These are phyloP conservation scores for Fraxinus nigra DNA, from an alignment of 305 asterid species.

Conservation along the genomic window DNA sequence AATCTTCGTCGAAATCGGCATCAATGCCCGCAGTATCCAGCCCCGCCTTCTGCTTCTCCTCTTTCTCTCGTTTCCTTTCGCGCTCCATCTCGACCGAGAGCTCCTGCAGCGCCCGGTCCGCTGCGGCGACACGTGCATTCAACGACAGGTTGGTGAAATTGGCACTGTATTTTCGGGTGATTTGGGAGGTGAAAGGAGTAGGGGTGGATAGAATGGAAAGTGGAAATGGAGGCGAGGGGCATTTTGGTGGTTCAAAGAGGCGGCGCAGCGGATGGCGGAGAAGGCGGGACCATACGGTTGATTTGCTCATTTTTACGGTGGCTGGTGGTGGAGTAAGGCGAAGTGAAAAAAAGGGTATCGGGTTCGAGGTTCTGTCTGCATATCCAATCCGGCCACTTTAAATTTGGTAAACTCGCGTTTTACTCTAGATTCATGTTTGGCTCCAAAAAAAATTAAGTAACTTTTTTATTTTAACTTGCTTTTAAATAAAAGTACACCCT, in stretches of 20 bases:
- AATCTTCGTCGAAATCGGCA: constrained; percentile 55
- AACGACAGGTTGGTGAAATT: constrained; percentile 13
- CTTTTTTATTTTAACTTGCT: background rate
- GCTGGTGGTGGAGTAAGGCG: background rate
- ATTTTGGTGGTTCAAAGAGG: background rate
- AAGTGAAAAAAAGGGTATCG: constrained; percentile 2
- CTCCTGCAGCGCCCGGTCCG: constrained; percentile 37
- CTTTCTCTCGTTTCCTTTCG: constrained; percentile 50
- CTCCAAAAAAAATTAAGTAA: background rate
- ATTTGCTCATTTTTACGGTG: constrained; percentile 32
- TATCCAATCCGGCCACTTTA: background rate
- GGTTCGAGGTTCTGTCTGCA: constrained; percentile 29
- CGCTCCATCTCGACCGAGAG: constrained; percentile 29
- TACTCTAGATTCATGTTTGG: background rate
- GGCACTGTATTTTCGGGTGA: constrained; percentile 30
- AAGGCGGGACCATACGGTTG: constrained; percentile 31
- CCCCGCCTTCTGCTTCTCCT: constrained; percentile 52
- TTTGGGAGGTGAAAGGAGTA: constrained; percentile 19
- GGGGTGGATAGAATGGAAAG: constrained; percentile 6
- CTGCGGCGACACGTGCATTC: constrained; percentile 27
- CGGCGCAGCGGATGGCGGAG: constrained; percentile 29
- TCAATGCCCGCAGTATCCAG: constrained; percentile 52
- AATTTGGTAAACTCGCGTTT: background rate
- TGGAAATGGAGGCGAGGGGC: constrained; percentile 14
- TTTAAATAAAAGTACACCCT: no score